phyloP scores from a whole-genome alignment of 1,284 basidiomycete species.

The Mixia osmundae region DNA sequence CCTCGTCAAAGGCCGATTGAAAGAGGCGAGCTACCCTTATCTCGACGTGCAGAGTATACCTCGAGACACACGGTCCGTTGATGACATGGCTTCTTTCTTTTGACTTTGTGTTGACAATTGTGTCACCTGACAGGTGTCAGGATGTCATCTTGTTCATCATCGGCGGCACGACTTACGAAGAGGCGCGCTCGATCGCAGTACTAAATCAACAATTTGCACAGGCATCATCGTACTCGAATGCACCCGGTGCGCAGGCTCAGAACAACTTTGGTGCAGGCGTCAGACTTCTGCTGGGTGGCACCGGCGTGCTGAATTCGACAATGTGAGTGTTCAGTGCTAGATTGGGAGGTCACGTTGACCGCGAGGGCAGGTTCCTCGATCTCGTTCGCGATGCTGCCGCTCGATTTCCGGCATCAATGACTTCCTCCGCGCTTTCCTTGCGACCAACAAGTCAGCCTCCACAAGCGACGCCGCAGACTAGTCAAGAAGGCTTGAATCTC shows the following conservation, averaged over 20 bases:
- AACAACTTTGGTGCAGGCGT: conserved; percentile 25
- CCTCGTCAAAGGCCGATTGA: conserved; percentile 61
- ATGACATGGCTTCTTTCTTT: background rate
- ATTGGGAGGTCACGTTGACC: background rate
- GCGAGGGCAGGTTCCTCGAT: conserved; percentile 10
- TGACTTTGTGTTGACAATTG: background rate
- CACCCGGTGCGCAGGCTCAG: conserved; percentile 25
- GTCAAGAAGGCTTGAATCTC: conserved; percentile 45
- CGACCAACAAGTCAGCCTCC: conserved; percentile 26
- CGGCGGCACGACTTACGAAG: conserved; percentile 81
- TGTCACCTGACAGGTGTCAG: conserved; percentile 40
- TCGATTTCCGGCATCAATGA: conserved; percentile 12
- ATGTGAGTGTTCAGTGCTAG: conserved; percentile 30
- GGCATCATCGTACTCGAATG: conserved; percentile 21
- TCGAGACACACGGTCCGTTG: background rate
- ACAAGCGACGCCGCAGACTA: conserved; percentile 1
- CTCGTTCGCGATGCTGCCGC: conserved; percentile 15
- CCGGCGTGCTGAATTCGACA: conserved; percentile 73
- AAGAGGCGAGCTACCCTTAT: conserved; percentile 77
- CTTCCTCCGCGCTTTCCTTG: conserved; percentile 25
- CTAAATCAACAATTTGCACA: conserved; percentile 50
- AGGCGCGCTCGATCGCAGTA: conserved; percentile 55
- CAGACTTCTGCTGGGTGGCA: conserved; percentile 66
- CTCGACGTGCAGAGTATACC: conserved; percentile 33
- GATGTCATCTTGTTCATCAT: conserved; percentile 88